phyloP scores from a whole-genome alignment of 2,329 filamentous ascomycete species.

The Nannizziopsis barbatae region DNA sequence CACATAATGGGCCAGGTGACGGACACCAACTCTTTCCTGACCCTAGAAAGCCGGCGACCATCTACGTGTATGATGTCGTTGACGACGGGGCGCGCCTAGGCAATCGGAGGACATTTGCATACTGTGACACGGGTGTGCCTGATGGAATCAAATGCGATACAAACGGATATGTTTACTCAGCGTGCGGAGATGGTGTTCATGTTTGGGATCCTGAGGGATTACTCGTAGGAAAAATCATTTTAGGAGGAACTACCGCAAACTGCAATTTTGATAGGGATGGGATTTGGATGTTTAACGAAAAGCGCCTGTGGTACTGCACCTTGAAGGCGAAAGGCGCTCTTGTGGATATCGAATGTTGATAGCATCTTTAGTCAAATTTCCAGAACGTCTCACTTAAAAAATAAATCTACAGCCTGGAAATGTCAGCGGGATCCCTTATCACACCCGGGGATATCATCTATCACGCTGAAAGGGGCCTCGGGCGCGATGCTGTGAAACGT shows the following conservation, averaged over 20 bases:
- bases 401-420: too few relatives aligned
- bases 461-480: too few relatives aligned
- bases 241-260: slow-evolving; percentile 38
- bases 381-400: too few relatives aligned
- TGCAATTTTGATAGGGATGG: slow-evolving; percentile 36
- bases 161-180: slow-evolving; percentile 46
- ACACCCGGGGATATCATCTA: too few relatives aligned
- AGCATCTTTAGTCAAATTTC: neutral
- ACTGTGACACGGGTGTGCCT: slow-evolving; percentile 39
- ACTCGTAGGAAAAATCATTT: slow-evolving; percentile 48
- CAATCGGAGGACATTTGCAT: slow-evolving; percentile 45
- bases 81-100: slow-evolving; percentile 33
- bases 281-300: slow-evolving; percentile 16
- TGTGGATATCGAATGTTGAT: slow-evolving; percentile 12
- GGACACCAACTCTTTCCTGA: slow-evolving; percentile 14
- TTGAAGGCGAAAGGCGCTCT: slow-evolving; percentile 15
- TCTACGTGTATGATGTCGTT: slow-evolving; percentile 35
- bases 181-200: slow-evolving; percentile 44
- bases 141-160: slow-evolving; percentile 40
- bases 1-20: slow-evolving; percentile 16
- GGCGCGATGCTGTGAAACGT: too few relatives aligned
- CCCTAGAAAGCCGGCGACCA: slow-evolving; percentile 17
- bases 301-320: slow-evolving; percentile 13
- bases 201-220: slow-evolving; percentile 42
- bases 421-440: too few relatives aligned